These are phyloP conservation scores for Neurospora pannonica DNA, from an alignment of 495 filamentous ascomycete species.

Conservation along the genomic window DNA sequence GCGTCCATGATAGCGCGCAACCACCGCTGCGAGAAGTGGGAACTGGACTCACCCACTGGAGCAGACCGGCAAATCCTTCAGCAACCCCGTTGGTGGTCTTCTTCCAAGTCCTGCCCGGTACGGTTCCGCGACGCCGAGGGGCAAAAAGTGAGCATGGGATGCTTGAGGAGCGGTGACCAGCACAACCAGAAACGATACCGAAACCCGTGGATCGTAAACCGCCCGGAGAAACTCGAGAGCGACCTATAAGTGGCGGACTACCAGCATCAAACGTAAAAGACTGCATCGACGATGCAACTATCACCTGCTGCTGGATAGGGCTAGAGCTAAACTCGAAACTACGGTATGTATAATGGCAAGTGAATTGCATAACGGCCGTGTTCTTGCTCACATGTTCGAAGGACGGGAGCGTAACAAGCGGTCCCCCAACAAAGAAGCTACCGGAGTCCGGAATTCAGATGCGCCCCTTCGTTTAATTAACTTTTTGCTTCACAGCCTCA, in stretches of 20 bases:
- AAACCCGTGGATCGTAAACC: not conserved
- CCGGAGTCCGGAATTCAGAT: not conserved
- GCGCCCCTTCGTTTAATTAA: not conserved
- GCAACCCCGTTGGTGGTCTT: not conserved
- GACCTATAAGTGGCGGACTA: not conserved
- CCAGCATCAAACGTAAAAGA: not conserved
- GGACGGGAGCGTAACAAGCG: not conserved
- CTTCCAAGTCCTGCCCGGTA: not conserved
- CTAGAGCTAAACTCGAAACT: not conserved
- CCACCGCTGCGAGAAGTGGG: not conserved
- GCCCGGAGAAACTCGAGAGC: not conserved
- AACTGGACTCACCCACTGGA: not conserved
- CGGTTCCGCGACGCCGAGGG: not conserved
- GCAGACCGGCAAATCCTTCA: not conserved
- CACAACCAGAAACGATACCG: not conserved
- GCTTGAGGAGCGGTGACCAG: not conserved
- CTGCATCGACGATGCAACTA: not conserved
- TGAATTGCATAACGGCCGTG: not conserved
- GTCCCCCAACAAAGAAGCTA: not conserved
- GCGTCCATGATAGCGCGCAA: not conserved
- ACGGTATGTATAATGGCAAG: not conserved
- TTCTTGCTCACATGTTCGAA: not conserved
- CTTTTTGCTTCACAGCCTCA: not conserved
- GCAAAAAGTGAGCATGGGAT: not conserved
- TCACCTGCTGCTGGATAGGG: not conserved